Conservation (phyloP, 306 rosid genomes). For the Calophaca sinica region DNA sequence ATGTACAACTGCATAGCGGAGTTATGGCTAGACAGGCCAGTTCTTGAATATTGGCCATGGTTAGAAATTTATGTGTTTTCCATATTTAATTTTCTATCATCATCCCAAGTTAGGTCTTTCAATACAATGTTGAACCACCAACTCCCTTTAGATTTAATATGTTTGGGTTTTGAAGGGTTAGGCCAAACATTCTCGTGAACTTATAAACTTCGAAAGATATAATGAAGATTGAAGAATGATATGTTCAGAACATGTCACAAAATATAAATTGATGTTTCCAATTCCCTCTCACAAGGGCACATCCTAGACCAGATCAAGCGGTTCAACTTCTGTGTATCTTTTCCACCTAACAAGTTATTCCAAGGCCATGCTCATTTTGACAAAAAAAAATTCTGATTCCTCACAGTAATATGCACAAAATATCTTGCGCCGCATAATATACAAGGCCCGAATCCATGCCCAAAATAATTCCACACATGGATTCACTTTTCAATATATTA, state of each 20-base stretch:
- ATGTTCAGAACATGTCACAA: too few relatives aligned
- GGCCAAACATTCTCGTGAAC: constrained; percentile 21
- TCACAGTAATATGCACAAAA: too few relatives aligned
- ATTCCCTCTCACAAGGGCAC: too few relatives aligned
- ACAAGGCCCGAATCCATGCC: background rate
- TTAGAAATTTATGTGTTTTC: constrained; percentile 19
- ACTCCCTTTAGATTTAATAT: constrained; percentile 28
- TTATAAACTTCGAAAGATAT: constrained; percentile 2
- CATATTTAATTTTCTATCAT: constrained; percentile 17
- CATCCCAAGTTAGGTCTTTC: constrained; percentile 15
- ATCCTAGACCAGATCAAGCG: background rate
- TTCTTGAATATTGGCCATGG: background rate
- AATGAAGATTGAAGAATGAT: too few relatives aligned
- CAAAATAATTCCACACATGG: background rate
- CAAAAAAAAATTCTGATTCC: background rate
- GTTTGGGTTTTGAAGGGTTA: background rate
- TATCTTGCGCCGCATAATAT: too few relatives aligned
- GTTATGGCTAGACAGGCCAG: background rate
- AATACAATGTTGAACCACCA: background rate
- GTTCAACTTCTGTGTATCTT: background rate
- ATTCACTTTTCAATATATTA: background rate
- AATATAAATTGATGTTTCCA: too few relatives aligned
- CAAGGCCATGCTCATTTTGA: constrained; percentile 10
- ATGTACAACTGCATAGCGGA: constrained; percentile 5
- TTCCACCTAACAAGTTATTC: constrained; percentile 4